Base-by-base conservation (phyloP, 2,329 filamentous ascomycete species). In the Colletotrichum lindemuthianum region DNA sequence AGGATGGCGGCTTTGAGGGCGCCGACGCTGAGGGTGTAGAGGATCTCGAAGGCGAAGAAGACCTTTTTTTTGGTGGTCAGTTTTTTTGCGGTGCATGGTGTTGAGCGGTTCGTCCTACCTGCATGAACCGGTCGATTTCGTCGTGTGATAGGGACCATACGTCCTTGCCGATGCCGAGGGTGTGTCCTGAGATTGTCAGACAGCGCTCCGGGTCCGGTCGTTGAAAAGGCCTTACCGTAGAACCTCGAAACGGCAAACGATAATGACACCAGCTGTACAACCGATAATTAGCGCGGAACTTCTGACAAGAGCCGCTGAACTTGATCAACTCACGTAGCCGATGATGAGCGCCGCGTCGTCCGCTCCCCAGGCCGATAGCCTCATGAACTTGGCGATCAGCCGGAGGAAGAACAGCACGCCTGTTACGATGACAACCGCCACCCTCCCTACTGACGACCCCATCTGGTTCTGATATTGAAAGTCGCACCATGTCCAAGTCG, bases 1-100 rank as follows among this genome's bases (percentile, higher is more conserved):
- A 79, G 70, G 33, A 80, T 71, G 2, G 76, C 71, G 16, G 77
- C 66, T 63, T 79, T 78, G 8, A 75, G 71, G 6, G 76, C 78
- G 3, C 81, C 74, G 41, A 84, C 79, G 43, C 75, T 75, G 13
- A 65, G 45, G 40, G 40, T 61, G 36, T 65, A 65, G 41, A 65
- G 48, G 12, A 61, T 40, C 24, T 54, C 58, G 11, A 56, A 61
- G 4, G 51, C 61, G 39, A 61, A 65, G 32, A 65, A 65, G 12
- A 51, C 44, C 61, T 65, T 1, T 24, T 5, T 24, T 24, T 4
- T 4, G 4, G 24, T 24, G 24, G 24, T 24, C 24, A 24, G 4
- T 24, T 4, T 24, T 24, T 24, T 24, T 24, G 24, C 24, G 24
- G 24, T 24, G 24, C 4, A 24, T 24, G 24, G 24, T 24, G 24